phyloP scores from a whole-genome alignment of 2,329 filamentous ascomycete genomes.

The Orbilia blumenaviensis region DNA sequence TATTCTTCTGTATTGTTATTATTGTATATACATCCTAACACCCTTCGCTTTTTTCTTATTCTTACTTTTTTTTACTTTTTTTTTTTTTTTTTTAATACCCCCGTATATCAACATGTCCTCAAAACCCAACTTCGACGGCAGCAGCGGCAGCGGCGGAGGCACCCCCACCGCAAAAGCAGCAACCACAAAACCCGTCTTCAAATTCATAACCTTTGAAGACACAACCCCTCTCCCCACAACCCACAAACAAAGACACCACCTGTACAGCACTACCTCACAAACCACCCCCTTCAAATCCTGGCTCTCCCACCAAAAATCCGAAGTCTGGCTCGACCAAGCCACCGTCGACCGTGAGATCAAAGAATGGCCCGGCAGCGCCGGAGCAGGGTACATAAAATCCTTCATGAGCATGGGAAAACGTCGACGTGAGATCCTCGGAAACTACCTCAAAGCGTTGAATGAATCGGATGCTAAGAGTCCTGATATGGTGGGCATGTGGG shows the following conservation, averaged over 20 bases:
- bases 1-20: too few relatives aligned
- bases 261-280: not conserved
- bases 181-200: conserved; percentile 9
- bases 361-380: not conserved
- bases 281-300: conserved; percentile 25
- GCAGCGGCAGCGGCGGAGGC: too few relatives aligned
- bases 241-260: not conserved
- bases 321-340: conserved; percentile 5
- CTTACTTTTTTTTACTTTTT: too few relatives aligned
- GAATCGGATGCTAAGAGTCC: conserved; percentile 6
- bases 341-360: conserved; percentile 24
- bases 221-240: not conserved
- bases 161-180: too few relatives aligned
- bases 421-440: conserved; percentile 17
- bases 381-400: not conserved
- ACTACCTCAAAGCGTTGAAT: conserved; percentile 12
- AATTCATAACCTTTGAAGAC: conserved; percentile 29
- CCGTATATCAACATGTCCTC: too few relatives aligned
- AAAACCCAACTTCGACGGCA: too few relatives aligned
- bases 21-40: too few relatives aligned
- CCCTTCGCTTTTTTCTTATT: too few relatives aligned
- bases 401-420: conserved; percentile 9
- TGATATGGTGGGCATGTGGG: conserved; percentile 11
- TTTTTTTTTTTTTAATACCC: too few relatives aligned
- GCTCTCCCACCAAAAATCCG: not conserved